Evolutionary conservation across 2,329 filamentous ascomycete genomes (phyloP), one percentile per base, ranked within the genome.

Genomic region (Pleurostoma richardsiae): DNA sequence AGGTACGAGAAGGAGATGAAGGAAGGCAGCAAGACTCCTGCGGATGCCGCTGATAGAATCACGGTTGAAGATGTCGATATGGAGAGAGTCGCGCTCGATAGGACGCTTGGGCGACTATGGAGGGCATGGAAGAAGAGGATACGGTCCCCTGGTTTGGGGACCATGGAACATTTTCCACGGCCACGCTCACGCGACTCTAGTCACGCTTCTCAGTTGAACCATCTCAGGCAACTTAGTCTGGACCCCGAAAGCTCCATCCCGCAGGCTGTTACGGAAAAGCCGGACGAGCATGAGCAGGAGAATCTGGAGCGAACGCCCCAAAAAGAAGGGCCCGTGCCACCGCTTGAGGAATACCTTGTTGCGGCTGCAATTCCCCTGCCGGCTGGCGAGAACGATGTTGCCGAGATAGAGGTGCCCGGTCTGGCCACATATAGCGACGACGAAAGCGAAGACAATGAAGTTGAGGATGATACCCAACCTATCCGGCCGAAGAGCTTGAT

Each of bases 91-190:
- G 92, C 92, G 6, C 75, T 97, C 50, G 95, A 96, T 61, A 80
- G 90, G 48, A 91, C 89, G 3, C 72, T 99, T 2, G 94, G 94
- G 26, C 79, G 91, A 42, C 73, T 97, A 40, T 99, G 94, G 94
- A 82, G 94, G 56, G 87, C 88, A 29, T 99, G 94, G 94, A 90
- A 94, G 69, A 96, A 96, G 70, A 82, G 86, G 52, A 77, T 88
- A 56, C 80, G 88, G 48, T 76, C 77, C 5, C 79, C 81, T 1
- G 63, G 61, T 29, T 65, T 70, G 31, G 72, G 76, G 28, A 60
- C 62, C 31, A 66, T 70, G 41, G 71, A 76, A 38, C 62, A 71
- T 42, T 68, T 72, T 41, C 65, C 72, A 33, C 69, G 74, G 29
- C 71, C 77, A 2, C 74, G 71, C 49, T 77, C 79, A 2, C 67